Evolutionary conservation across 768 basidiomycete genomes (phyloP).

Genomic region (Erythrobasidium yunnanense): DNA sequence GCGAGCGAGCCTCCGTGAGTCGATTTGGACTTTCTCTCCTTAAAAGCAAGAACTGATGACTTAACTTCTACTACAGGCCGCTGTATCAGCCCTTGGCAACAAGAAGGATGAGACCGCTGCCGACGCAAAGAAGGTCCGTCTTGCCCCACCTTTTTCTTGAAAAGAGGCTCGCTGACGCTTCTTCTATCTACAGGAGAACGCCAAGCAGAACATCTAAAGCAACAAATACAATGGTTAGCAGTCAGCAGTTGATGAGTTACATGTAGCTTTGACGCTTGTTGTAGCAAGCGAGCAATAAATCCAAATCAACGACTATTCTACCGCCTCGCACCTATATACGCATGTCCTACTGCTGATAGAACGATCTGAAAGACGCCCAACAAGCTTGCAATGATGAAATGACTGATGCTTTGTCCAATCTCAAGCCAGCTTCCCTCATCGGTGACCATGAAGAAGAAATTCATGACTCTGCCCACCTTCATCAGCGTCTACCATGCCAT

Average conservation of each 20-base stretch:
- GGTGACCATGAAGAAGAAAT: constrained; percentile 69
- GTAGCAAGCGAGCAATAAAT: too few relatives aligned
- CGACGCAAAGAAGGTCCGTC: constrained; percentile 17
- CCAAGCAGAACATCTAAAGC: not conserved
- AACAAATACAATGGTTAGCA: too few relatives aligned
- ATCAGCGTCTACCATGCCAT: too few relatives aligned
- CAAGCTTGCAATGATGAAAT: constrained; percentile 72
- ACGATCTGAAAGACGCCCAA: constrained; percentile 68
- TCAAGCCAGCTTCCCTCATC: constrained; percentile 78
- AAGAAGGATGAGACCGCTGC: constrained; percentile 19
- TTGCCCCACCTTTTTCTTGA: not conserved
- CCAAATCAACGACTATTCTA: too few relatives aligned
- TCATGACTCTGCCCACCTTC: constrained; percentile 26
- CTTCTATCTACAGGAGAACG: not conserved
- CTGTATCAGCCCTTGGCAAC: not conserved
- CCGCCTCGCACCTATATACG: too few relatives aligned
- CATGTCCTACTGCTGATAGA: constrained; percentile 63
- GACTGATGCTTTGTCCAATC: constrained; percentile 76
- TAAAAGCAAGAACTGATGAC: not conserved
- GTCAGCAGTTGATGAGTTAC: not conserved
- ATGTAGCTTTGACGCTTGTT: too few relatives aligned
- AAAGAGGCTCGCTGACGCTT: not conserved
- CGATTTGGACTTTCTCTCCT: not conserved
- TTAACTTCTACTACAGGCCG: constrained; percentile 1
- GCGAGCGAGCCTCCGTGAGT: constrained; percentile 10